Evolutionary conservation across 2,329 filamentous ascomycete genomes (phyloP).

Genomic region (Nectriaceae sp.): DNA sequence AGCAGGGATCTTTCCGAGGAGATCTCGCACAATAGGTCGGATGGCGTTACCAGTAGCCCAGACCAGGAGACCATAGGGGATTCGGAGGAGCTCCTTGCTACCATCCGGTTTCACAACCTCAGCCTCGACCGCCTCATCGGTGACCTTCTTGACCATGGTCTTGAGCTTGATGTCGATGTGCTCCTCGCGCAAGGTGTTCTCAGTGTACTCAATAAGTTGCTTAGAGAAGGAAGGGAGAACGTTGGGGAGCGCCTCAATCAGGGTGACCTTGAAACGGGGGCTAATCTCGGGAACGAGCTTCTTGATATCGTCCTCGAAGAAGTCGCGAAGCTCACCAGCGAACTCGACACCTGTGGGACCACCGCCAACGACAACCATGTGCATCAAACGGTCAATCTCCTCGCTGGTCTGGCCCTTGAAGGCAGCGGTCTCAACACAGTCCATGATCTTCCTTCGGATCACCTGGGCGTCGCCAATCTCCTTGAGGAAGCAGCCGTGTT

Average conservation of each 20-base stretch:
- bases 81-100: conserved; percentile 75
- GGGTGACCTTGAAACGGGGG: conserved; percentile 93
- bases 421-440: conserved; percentile 96
- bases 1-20: conserved; percentile 88
- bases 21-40: conserved; percentile 84
- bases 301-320: conserved; percentile 97
- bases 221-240: conserved; percentile 98
- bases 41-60: conserved; percentile 98
- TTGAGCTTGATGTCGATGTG: conserved; percentile 97
- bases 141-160: conserved; percentile 98
- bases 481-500: conserved; percentile 97
- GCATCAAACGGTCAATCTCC: conserved; percentile 89
- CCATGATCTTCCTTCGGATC: conserved; percentile 99
- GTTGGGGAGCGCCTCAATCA: conserved; percentile 95
- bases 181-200: conserved; percentile 98
- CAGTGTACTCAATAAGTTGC: conserved; percentile 98
- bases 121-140: conserved; percentile 88
- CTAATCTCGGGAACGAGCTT: conserved; percentile 97
- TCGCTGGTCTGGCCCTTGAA: conserved; percentile 93
- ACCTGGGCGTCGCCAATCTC: conserved; percentile 95
- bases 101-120: conserved; percentile 81
- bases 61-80: conserved; percentile 94
- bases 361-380: conserved; percentile 96
- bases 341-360: conserved; percentile 98
- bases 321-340: conserved; percentile 96